Evolutionary conservation across 805 yeast genomes (phyloP).

Genomic region (Yarrowia deformans): DNA sequence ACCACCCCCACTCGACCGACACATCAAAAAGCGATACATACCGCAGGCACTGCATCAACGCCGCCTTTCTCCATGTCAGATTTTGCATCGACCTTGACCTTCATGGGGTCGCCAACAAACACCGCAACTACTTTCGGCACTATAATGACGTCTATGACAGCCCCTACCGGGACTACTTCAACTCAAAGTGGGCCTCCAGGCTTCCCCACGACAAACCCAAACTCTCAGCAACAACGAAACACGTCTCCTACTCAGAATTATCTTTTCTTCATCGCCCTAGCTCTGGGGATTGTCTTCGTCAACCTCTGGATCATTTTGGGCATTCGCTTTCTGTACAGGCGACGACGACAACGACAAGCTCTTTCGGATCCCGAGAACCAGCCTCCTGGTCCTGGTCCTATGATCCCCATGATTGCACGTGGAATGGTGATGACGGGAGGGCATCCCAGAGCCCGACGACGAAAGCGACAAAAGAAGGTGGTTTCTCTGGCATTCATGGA

Average conservation of each 20-base stretch:
- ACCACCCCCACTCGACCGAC: neutral
- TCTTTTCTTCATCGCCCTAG: slow-evolving; percentile 51
- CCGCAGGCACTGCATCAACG: neutral
- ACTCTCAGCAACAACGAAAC: slow-evolving; percentile 19
- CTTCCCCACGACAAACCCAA: slow-evolving; percentile 25
- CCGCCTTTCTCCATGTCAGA: neutral
- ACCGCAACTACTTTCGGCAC: slow-evolving; percentile 1
- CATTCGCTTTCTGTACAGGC: slow-evolving; percentile 48
- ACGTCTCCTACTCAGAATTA: slow-evolving; percentile 22
- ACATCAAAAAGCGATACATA: neutral
- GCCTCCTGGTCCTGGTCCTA: slow-evolving; percentile 38
- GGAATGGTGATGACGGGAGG: slow-evolving; percentile 28
- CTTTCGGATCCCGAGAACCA: slow-evolving; percentile 38
- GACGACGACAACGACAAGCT: slow-evolving; percentile 44
- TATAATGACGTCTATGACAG: neutral
- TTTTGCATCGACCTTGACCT: neutral
- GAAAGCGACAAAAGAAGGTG: slow-evolving; percentile 43
- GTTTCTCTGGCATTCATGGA: slow-evolving; percentile 47
- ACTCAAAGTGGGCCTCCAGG: slow-evolving; percentile 10
- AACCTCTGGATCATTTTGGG: slow-evolving; percentile 51
- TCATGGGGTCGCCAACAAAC: neutral
- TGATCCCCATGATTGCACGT: slow-evolving; percentile 43
- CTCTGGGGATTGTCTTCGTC: slow-evolving; percentile 50
- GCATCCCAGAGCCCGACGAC: slow-evolving; percentile 42
- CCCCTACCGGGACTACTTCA: neutral